Evolutionary conservation across 2,329 filamentous ascomycete genomes (phyloP), one percentile per base, ranked within the genome.

Genomic region (Lecanicillium sp.): DNA sequence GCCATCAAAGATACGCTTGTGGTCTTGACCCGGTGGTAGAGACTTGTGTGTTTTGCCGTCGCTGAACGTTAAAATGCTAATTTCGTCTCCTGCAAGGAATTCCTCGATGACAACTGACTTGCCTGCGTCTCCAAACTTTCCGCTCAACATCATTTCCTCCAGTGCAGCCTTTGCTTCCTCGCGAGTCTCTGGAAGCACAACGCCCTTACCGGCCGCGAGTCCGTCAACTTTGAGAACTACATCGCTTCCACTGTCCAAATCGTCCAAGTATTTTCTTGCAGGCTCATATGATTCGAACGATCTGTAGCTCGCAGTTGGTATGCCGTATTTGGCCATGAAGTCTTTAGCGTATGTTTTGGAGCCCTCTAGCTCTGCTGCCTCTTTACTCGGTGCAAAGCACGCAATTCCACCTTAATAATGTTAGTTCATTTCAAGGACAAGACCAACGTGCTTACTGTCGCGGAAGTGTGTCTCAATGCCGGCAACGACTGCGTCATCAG

Each of bases 341-440:
- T 85, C 79, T 53, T 89, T 88, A 29, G 80, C 78, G 54, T 84
- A 88, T 2, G 81, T 75, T 60, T 89, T 89, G 50, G 78, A 84
- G 29, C 84, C 84, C 55, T 89, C 84, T 71, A 89, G 79, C 28
- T 71, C 68, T 9, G 84, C 83, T 9, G 84, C 83, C 17, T 71
- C 69, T 53, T 79, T 72, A 33, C 72, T 75, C 2, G 84, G 84
- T 0, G 82, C 83, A 52, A 87, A 88, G 48, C 71, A 77, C 41
- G 70, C 67, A 48, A 85, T 78, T 4, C 66, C 68, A 30, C 65
- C 72, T 43, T 14, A 9, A 13, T 12, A 17, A n/a, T 27, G 22
- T 29, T 14, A 37, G 18, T 17, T 4, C 12, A 9, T 17, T 8
- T n/a, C 13, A 16, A 6, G 13, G 14, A 41, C n/a, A n/a, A n/a